Evolutionary conservation across 1,284 basidiomycete genomes (phyloP), one percentile per base, ranked within the genome.

Genomic region (Veloboletus limbatus): DNA sequence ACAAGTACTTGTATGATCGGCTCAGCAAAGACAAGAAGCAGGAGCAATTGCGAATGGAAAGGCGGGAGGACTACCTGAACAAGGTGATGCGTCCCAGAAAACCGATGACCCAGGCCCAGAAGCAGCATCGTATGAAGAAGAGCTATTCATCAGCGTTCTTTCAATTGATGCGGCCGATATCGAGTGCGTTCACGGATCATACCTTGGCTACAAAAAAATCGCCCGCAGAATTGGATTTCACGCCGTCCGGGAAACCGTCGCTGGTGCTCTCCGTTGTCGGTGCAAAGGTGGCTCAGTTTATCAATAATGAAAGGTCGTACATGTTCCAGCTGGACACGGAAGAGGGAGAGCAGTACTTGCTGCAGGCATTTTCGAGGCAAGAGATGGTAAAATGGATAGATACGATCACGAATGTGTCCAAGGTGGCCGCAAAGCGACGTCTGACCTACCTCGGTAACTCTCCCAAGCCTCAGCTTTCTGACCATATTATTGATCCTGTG

Each of bases 91-190:
- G 78, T 11, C 75, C 77, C 20, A 76, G 76, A 49, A 78, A 78
- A 53, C 69, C 73, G 17, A 61, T 71, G 42, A 62, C 67, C 1
- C 60, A 61, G 6, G 60, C 66, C 16, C 77, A 76, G 54, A 87
- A 88, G 63, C 82, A 85, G 50, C 85, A 88, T 54, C 76, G 86
- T 18, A 81, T 85, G 66, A 90, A 90, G 75, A 88, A 88, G 69
- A 88, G 86, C 68, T 84, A 88, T 72, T 88, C 79, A 10, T 76
- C 82, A 2, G 83, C 84, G 1, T 84, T 92, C 65, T 77, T 91
- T 66, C 84, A 83, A 54, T 74, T 90, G 63, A 89, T 91, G 81
- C 78, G 88, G n/a, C 88, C 88, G 1, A 82, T 91, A 48, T 92
- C 88, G 14, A 89, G 81, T 52, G 87, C 88, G 2, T 88, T 89